phyloP scores from a whole-genome alignment of 1,284 basidiomycete species.

The Melanopsichium pennsylvanicum region DNA sequence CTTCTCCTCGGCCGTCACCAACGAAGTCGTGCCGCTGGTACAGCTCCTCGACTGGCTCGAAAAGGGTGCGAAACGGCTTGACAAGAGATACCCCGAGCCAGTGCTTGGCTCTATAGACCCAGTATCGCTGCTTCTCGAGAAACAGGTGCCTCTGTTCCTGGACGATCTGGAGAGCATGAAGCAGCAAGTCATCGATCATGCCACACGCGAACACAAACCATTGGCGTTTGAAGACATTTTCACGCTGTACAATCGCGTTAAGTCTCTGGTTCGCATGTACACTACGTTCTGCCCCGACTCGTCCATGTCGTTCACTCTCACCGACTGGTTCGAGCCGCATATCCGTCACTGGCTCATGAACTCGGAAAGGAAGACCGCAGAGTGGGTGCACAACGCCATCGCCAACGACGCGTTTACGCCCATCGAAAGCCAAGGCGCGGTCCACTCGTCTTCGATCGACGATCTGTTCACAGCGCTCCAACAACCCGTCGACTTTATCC shows the following conservation, averaged over 20 bases:
- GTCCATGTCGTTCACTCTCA: slow-evolving; percentile 43
- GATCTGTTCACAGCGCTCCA: slow-evolving; percentile 94
- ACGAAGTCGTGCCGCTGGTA: slow-evolving; percentile 76
- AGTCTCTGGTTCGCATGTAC: slow-evolving; percentile 78
- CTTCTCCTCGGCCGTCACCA: slow-evolving; percentile 74
- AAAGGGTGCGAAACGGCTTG: slow-evolving; percentile 80
- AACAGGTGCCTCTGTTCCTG: slow-evolving; percentile 78
- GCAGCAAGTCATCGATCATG: slow-evolving; percentile 56
- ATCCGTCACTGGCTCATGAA: slow-evolving; percentile 88
- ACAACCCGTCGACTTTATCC: slow-evolving; percentile 86
- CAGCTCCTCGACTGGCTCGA: slow-evolving; percentile 88
- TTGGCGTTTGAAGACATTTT: slow-evolving; percentile 75
- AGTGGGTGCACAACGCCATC: slow-evolving; percentile 77
- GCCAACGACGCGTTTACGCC: slow-evolving; percentile 70
- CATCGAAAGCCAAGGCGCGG: slow-evolving; percentile 72
- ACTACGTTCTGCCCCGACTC: slow-evolving; percentile 78
- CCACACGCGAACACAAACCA: slow-evolving; percentile 46
- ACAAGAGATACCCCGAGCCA: slow-evolving; percentile 84
- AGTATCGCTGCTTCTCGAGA: slow-evolving; percentile 78
- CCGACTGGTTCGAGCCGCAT: slow-evolving; percentile 82
- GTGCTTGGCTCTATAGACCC: slow-evolving; percentile 70
- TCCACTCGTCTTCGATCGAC: slow-evolving; percentile 93
- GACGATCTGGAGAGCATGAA: slow-evolving; percentile 72
- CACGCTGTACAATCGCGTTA: slow-evolving; percentile 79
- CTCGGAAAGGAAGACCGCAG: slow-evolving; percentile 86